A percentile compares a stretch with the other conserved stretches of the same genome.
Evolutionary conservation across 768 basidiomycete species (phyloP).

Genomic region (Leccinum uliginosum): DNA sequence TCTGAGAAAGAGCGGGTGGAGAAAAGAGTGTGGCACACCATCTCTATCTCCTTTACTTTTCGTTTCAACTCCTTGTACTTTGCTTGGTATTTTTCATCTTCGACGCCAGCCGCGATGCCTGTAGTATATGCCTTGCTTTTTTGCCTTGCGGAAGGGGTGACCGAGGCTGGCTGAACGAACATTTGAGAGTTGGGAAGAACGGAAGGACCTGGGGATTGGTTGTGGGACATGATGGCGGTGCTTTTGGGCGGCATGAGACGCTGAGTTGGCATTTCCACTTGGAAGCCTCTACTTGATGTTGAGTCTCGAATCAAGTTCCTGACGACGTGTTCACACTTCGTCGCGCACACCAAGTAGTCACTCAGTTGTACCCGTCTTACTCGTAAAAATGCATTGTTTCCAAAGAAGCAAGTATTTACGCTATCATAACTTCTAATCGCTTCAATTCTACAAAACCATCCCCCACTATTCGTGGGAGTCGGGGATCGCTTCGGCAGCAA

Average conservation of each 20-base stretch:
- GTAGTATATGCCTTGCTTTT: conserved; percentile 46
- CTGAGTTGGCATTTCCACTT: conserved; percentile 26
- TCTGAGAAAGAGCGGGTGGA: conserved; percentile 3
- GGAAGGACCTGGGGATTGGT: conserved; percentile 51
- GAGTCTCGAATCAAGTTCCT: conserved; percentile 20
- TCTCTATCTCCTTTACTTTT: conserved; percentile 85
- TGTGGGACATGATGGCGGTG: conserved; percentile 63
- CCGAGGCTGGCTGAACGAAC: conserved; percentile 28
- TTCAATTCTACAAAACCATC: too few relatives aligned
- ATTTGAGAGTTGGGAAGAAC: conserved; percentile 38
- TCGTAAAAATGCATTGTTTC: neutral
- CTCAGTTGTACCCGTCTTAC: neutral
- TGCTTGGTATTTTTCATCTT: conserved; percentile 81
- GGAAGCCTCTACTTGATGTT: conserved; percentile 24
- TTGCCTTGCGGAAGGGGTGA: conserved; percentile 37
- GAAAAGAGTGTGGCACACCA: conserved; percentile 42
- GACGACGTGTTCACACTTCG: conserved; percentile 7
- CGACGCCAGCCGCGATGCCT: conserved; percentile 73
- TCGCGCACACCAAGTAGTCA: neutral
- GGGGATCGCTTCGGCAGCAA: conserved; percentile 6
- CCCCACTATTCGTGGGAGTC: too few relatives aligned
- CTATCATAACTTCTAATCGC: conserved; percentile 1
- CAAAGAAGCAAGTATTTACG: neutral
- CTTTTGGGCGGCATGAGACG: conserved; percentile 27
- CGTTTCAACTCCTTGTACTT: conserved; percentile 87